These are phyloP conservation scores for Thymus mandschuricus DNA, from an alignment of 257 asterid genomes.

Conservation along the genomic window DNA sequence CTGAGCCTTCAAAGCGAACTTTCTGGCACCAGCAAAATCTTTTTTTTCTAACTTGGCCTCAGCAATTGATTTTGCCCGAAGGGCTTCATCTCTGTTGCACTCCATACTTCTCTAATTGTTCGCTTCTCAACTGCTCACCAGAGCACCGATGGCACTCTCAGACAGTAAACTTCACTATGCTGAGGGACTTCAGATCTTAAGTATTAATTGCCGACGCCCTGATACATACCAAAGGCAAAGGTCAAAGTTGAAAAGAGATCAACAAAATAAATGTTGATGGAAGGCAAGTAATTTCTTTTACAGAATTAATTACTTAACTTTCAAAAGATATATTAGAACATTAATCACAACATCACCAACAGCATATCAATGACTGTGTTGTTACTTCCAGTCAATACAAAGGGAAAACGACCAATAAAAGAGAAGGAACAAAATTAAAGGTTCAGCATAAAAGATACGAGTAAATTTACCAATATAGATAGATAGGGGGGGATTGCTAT, in stretches of 20 bases:
- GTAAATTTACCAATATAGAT: background rate
- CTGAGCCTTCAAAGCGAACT: conserved; percentile 73
- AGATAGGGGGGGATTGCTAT: background rate
- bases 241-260: background rate
- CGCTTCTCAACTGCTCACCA: conserved; percentile 7
- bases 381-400: background rate
- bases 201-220: conserved; percentile 36
- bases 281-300: conserved; percentile 5
- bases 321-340: conserved; percentile 14
- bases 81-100: conserved; percentile 88
- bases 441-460: conserved; percentile 9
- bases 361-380: background rate
- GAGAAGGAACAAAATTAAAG: background rate
- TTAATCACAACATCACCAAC: background rate
- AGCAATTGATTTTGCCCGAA: conserved; percentile 68
- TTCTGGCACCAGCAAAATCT: conserved; percentile 66
- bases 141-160: too few relatives aligned
- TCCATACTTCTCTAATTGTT: conserved; percentile 50
- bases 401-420: background rate
- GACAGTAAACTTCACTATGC: background rate
- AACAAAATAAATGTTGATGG: conserved; percentile 10
- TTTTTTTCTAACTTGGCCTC: conserved; percentile 59
- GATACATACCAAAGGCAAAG: conserved; percentile 15
- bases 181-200: conserved; percentile 19
- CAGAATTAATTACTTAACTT: conserved; percentile 21